A percentile compares a stretch with the other conserved stretches of the same genome.
Evolutionary conservation across 257 asterid species (phyloP).

Genomic region (Nicotiana obtusifolia): DNA sequence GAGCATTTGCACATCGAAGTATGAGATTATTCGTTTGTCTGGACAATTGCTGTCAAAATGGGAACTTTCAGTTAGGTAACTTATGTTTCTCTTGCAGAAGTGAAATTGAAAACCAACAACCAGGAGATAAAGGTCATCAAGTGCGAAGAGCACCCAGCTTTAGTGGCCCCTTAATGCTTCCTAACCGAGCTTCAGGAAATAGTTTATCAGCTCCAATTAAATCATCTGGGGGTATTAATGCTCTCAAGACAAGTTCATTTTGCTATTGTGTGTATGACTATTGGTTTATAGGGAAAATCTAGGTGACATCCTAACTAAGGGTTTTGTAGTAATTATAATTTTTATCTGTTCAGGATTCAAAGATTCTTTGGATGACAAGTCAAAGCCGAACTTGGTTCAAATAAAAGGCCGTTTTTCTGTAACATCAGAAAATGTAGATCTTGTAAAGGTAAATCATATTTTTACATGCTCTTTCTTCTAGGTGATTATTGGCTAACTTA

Average conservation of each 20-base stretch:
- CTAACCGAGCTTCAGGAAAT: slow-evolving; percentile 95
- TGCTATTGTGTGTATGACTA: background rate
- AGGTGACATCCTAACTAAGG: background rate
- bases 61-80: background rate
- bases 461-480: slow-evolving; percentile 17
- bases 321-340: slow-evolving; percentile 1
- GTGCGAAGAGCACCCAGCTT: slow-evolving; percentile 80
- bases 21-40: background rate
- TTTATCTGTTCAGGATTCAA: slow-evolving; percentile 47
- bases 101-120: slow-evolving; percentile 58
- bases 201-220: slow-evolving; percentile 98
- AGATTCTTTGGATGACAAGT: slow-evolving; percentile 83
- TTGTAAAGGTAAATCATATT: slow-evolving; percentile 63
- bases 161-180: slow-evolving; percentile 95
- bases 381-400: slow-evolving; percentile 84
- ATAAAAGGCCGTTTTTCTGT: slow-evolving; percentile 98
- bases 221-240: slow-evolving; percentile 78
- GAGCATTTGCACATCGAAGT: background rate
- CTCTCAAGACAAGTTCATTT: slow-evolving; percentile 13
- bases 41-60: background rate
- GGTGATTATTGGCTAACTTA: slow-evolving; percentile 37
- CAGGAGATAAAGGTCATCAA: slow-evolving; percentile 51
- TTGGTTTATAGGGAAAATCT: background rate
- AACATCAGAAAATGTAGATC: slow-evolving; percentile 97
- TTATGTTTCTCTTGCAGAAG: slow-evolving; percentile 40